Base-by-base conservation (phyloP, 2,329 filamentous ascomycete species). In the Keithomyces neogunnii region DNA sequence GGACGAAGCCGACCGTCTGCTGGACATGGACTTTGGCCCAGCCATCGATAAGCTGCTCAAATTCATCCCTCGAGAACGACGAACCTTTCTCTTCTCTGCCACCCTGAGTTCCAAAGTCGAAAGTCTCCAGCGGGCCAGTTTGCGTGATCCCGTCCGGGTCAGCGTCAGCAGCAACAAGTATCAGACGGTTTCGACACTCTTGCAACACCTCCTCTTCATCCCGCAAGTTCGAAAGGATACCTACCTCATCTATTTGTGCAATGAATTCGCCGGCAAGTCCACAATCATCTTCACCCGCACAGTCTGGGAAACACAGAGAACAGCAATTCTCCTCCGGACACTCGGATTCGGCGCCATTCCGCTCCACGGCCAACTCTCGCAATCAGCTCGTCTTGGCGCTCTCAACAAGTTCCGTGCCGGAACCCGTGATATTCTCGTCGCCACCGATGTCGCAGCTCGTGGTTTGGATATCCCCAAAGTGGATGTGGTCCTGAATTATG, bases 41-140 rank as follows among this genome's bases (percentile, higher is more conserved):
- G 86, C 91, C 28, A 81, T 97, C 38, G 89, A 96, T 69, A 96
- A 95, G 70, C 89, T 96, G 50, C 79, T 97, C 48, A 92, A 93
- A 68, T 89, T 95, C 30, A 74, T 96, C 4, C 91, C 90, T 0
- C 75, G 84, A 40, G 85, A 90, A 63, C 75, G 84, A 39, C 80
- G 84, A 40, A 97, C 93, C 0, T 93, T 86, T 63, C 84, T 99
- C 42, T 97, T 96, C 75, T 93, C 87, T 3, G 92, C 93, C 1
- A 99, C 93, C 10, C 92, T 97, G 79, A 90, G 84, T 60, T 90
- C 85, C 55, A 96, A 96, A 67, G 87, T 99, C 53, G 93, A 97
- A 69, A 89, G 85, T 49, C 74, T 99, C 45, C 93, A 97, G 66
- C 83, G 93, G 49, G 93, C 93, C 26, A 91, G 88, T 55, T 76